phyloP scores from a whole-genome alignment of 352 stramenopile genomes.

The Phytophthora rubi region DNA sequence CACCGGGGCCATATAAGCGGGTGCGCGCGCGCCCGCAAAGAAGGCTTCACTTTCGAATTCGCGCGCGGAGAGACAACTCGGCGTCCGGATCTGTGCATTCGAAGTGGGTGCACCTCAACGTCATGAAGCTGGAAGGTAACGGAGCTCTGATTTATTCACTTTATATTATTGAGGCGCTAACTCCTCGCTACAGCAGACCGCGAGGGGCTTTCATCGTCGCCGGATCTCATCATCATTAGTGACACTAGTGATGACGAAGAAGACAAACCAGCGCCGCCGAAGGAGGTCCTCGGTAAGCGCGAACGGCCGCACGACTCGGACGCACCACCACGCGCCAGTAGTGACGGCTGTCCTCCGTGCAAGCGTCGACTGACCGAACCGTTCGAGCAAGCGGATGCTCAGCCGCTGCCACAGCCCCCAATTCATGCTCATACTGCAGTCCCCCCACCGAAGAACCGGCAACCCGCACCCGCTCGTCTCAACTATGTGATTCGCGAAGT shows the following conservation, averaged over 20 bases:
- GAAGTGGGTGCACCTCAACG: neutral
- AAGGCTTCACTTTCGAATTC: neutral
- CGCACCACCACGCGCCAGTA: no score
- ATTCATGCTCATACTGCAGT: no score
- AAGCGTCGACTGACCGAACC: neutral
- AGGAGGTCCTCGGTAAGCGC: neutral
- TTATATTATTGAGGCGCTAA: neutral
- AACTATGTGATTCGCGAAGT: no score
- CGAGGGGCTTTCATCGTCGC: neutral
- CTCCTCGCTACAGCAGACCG: neutral
- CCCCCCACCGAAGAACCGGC: no score
- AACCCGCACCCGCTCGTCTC: no score
- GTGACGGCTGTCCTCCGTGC: no score
- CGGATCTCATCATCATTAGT: neutral
- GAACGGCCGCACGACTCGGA: neutral
- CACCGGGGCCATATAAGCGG: neutral
- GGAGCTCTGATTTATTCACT: no score
- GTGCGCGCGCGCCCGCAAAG: no score
- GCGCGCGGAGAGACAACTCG: no score
- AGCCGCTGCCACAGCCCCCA: no score
- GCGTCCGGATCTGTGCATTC: neutral
- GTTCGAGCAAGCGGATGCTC: no score
- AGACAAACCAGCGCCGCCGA: neutral
- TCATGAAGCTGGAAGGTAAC: no score
- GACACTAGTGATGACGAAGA: neutral